A percentile compares a stretch with the other conserved stretches of the same genome.
These are phyloP conservation scores for Aphanomyces cochlioides DNA, from an alignment of 352 stramenopile species.

Conservation along the genomic window DNA sequence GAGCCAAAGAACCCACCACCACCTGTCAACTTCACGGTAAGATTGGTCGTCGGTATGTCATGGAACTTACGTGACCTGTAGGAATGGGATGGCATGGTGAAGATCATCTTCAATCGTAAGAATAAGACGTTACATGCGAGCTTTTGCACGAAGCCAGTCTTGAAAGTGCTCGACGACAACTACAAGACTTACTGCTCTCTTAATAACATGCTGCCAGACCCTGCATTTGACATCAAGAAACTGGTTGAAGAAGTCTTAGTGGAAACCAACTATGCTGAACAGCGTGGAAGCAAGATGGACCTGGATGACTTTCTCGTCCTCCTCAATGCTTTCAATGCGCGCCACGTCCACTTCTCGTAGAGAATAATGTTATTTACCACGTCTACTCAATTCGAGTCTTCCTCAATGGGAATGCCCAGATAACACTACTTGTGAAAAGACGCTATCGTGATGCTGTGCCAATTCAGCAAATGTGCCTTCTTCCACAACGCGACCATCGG, in stretches of 20 bases:
- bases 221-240: slow-evolving; percentile 86
- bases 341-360: slow-evolving; percentile 28
- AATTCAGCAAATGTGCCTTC: slow-evolving; percentile 70
- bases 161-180: slow-evolving; percentile 95
- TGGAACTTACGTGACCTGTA: slow-evolving; percentile 30
- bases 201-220: slow-evolving; percentile 79
- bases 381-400: background rate
- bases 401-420: slow-evolving; percentile 41
- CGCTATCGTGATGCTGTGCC: slow-evolving; percentile 52
- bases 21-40: slow-evolving; percentile 96
- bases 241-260: slow-evolving; percentile 92
- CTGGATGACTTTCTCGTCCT: slow-evolving; percentile 96
- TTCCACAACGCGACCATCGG: slow-evolving; percentile 82
- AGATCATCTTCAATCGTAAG: slow-evolving; percentile 99
- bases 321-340: slow-evolving; percentile 30
- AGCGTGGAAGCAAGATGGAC: slow-evolving; percentile 95
- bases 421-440: slow-evolving; percentile 74
- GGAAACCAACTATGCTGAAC: slow-evolving; percentile 79
- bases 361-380: background rate
- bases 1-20: slow-evolving; percentile 97
- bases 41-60: slow-evolving; percentile 2
- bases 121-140: slow-evolving; percentile 98
- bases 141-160: slow-evolving; percentile 95
- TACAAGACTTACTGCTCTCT: slow-evolving; percentile 93
- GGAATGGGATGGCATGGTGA: slow-evolving; percentile 99